A percentile compares a stretch with the other conserved stretches of the same genome.
phyloP scores from a whole-genome alignment of 2,329 filamentous ascomycete genomes.

The Aspergillus novofumigatus region DNA sequence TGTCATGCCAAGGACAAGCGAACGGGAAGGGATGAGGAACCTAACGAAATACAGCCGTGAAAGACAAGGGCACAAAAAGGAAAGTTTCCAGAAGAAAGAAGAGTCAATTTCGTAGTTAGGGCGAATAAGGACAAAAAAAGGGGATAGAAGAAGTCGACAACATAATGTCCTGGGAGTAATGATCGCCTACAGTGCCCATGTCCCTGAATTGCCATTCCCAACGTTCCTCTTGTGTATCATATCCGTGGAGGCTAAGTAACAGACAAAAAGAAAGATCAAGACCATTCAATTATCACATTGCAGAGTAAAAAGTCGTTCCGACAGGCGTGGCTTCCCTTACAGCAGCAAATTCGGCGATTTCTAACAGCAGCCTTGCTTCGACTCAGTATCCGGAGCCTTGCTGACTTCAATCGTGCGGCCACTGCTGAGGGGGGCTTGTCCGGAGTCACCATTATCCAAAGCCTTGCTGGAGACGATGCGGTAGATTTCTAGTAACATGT shows the following conservation, averaged over 20 bases:
- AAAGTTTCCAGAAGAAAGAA: conserved; percentile 13
- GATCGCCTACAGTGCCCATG: conserved; percentile 21
- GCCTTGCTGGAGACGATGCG: conserved; percentile 98
- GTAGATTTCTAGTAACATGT: conserved; percentile 75
- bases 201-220: conserved; percentile 23
- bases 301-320: conserved; percentile 36
- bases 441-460: conserved; percentile 80
- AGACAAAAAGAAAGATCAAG: conserved; percentile 35
- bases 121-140: conserved; percentile 15
- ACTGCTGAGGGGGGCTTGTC: conserved; percentile 74
- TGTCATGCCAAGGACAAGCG: background rate
- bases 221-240: conserved; percentile 32
- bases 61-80: background rate
- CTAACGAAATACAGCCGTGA: background rate
- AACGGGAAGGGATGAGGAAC: background rate
- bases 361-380: conserved; percentile 55
- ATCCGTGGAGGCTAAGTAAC: conserved; percentile 31
- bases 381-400: conserved; percentile 74
- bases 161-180: conserved; percentile 13
- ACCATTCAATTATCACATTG: conserved; percentile 37
- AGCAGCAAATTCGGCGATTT: conserved; percentile 9
- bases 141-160: conserved; percentile 13
- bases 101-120: conserved; percentile 21
- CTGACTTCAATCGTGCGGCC: conserved; percentile 78
- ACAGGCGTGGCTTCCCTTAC: conserved; percentile 24